These are phyloP conservation scores for Sequoia sempervirens DNA, from an alignment of 75 land plant genomes.

Conservation along the genomic window DNA sequence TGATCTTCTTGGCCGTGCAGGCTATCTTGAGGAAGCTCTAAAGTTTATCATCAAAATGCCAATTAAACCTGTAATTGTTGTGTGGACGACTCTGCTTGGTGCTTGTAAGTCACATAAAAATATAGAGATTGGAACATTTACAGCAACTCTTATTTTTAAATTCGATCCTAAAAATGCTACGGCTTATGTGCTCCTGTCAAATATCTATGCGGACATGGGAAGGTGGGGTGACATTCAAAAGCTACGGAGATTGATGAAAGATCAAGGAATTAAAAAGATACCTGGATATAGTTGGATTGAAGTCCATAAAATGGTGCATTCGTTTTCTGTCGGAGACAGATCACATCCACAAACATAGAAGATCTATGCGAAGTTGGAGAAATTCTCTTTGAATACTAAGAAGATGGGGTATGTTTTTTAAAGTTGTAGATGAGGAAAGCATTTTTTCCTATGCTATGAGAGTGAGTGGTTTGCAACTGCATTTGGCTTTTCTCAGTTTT, in stretches of 20 bases:
- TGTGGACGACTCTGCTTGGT: slow-evolving; percentile 4
- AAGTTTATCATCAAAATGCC: slow-evolving; percentile 10
- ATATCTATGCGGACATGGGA: background rate
- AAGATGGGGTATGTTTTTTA: background rate
- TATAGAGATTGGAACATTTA: background rate
- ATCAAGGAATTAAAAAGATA: background rate
- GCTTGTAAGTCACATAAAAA: background rate
- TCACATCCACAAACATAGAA: background rate
- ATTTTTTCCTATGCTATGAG: background rate
- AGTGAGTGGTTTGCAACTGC: slow-evolving; percentile 17
- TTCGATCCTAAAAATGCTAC: background rate
- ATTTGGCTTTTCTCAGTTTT: background rate
- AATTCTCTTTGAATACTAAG: background rate
- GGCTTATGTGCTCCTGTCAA: slow-evolving; percentile 4
- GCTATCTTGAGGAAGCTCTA: slow-evolving; percentile 12
- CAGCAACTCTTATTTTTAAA: background rate
- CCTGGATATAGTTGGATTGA: slow-evolving; percentile 4
- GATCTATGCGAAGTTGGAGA: background rate
- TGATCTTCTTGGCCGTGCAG: slow-evolving; percentile 18
- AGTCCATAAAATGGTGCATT: background rate
- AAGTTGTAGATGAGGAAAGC: background rate
- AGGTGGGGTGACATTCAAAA: background rate
- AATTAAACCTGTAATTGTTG: background rate
- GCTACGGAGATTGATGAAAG: background rate
- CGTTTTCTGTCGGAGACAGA: background rate